Evolutionary conservation across 1,139 yeast genomes (phyloP).

Genomic region (Nakaseomyces glabratus): DNA sequence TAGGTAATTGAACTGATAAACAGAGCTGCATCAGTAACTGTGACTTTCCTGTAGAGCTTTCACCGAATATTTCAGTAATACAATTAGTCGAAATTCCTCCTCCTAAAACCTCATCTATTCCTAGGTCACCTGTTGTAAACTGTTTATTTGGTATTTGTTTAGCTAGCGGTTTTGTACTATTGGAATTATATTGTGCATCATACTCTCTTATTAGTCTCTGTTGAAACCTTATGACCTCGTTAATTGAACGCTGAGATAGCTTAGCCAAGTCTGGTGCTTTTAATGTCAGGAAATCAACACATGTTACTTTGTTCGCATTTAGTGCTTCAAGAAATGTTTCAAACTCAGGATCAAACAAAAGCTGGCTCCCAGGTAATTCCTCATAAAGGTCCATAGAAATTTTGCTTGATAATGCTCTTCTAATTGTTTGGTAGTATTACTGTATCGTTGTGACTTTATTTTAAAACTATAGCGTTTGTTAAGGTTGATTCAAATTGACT

Average conservation of each 20-base stretch:
- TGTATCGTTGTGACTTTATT: no score
- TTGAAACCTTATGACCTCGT: constrained; percentile 40
- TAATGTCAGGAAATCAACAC: constrained; percentile 37
- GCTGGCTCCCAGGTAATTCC: constrained; percentile 30
- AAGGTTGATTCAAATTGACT: no score
- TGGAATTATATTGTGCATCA: constrained; percentile 14
- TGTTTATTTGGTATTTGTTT: not conserved
- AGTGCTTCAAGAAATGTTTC: constrained; percentile 24
- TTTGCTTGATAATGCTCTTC: no score
- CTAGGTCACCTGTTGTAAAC: constrained; percentile 53
- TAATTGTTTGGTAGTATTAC: no score
- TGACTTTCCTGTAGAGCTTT: constrained; percentile 78
- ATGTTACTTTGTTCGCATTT: constrained; percentile 29
- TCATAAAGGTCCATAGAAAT: constrained; percentile 34
- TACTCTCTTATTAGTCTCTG: constrained; percentile 27
- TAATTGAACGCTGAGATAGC: constrained; percentile 39
- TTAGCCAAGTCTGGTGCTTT: constrained; percentile 37
- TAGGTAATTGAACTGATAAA: constrained; percentile 45
- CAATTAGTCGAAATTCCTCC: constrained; percentile 66
- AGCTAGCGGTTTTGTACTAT: constrained; percentile 1
- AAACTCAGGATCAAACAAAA: constrained; percentile 30
- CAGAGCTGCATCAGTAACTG: constrained; percentile 63
- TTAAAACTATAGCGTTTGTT: no score
- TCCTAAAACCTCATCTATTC: constrained; percentile 46
- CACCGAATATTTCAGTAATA: constrained; percentile 75